A percentile compares a stretch with the other conserved stretches of the same genome.
Evolutionary conservation across 2,329 filamentous ascomycete species (phyloP).

Genomic region (Biscogniauxia sp.): DNA sequence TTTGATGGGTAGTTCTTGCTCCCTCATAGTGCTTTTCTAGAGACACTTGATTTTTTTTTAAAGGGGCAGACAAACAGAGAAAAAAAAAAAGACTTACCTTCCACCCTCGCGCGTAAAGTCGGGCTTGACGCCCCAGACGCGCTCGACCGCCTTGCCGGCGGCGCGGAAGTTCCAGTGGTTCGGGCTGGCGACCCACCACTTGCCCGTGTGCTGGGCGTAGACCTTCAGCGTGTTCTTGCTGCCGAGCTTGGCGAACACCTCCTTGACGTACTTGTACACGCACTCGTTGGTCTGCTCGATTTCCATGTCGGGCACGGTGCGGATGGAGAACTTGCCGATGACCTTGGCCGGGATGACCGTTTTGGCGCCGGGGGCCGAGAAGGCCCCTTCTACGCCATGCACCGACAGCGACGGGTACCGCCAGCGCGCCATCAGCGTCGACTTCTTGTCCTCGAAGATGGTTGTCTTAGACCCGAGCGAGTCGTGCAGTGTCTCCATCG

Average conservation of each 20-base stretch:
- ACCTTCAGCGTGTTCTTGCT: conserved; percentile 91
- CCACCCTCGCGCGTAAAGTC: conserved; percentile 97
- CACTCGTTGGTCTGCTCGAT: conserved; percentile 82
- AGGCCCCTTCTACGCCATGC: conserved; percentile 93
- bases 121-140: conserved; percentile 89
- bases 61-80: not conserved
- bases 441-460: conserved; percentile 85
- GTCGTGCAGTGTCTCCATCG: conserved; percentile 93
- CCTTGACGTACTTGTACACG: conserved; percentile 80
- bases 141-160: conserved; percentile 91
- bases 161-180: conserved; percentile 99
- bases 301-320: conserved; percentile 97
- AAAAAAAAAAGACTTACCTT: conserved; percentile 51
- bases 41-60: not conserved
- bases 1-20: too few relatives aligned
- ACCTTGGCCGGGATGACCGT: conserved; percentile 99
- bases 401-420: conserved; percentile 90
- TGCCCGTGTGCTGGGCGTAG: conserved; percentile 82
- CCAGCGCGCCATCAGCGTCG: conserved; percentile 94
- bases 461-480: conserved; percentile 85
- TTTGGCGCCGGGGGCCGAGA: conserved; percentile 90
- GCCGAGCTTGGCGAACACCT: conserved; percentile 79
- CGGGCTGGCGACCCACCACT: conserved; percentile 98
- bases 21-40: too few relatives aligned
- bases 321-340: conserved; percentile 96